A percentile compares a stretch with the other conserved stretches of the same genome.
These are phyloP conservation scores for Aspergillus homomorphus DNA, from an alignment of 495 filamentous ascomycete genomes.

Conservation along the genomic window DNA sequence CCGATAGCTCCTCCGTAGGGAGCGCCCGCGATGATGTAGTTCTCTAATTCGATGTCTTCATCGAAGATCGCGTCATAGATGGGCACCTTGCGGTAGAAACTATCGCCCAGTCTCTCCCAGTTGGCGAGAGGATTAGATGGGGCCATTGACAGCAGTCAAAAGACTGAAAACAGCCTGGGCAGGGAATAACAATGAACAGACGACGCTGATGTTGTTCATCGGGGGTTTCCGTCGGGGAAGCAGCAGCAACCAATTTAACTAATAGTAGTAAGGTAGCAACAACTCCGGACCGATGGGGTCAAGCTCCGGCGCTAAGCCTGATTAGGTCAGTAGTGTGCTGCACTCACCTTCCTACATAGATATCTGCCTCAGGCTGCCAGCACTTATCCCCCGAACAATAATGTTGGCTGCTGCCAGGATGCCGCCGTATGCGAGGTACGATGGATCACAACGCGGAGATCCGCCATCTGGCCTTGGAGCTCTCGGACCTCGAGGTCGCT, in stretches of 20 bases:
- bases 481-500: constrained; percentile 89
- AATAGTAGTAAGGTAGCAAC: too few relatives aligned
- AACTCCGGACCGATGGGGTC: too few relatives aligned
- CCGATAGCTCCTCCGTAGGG: constrained; percentile 93
- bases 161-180: neutral
- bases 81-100: constrained; percentile 90
- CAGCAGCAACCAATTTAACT: neutral
- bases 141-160: constrained; percentile 31
- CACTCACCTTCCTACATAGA: neutral
- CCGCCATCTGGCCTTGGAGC: constrained; percentile 60
- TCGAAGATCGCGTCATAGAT: constrained; percentile 91
- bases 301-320: too few relatives aligned
- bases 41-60: constrained; percentile 88
- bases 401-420: neutral
- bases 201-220: constrained; percentile 16
- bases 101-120: constrained; percentile 89
- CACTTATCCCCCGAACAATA: neutral
- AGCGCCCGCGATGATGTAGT: constrained; percentile 87
- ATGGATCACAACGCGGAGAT: constrained; percentile 57
- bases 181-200: neutral
- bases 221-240: constrained; percentile 1
- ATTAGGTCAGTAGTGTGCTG: constrained; percentile 6
- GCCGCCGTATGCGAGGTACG: neutral
- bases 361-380: neutral
- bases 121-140: constrained; percentile 71